Percentiles rank a stretch among this genome's conserved stretches.
phyloP scores from a whole-genome alignment of 2,329 filamentous ascomycete species.

The Cercospora brassicicola region DNA sequence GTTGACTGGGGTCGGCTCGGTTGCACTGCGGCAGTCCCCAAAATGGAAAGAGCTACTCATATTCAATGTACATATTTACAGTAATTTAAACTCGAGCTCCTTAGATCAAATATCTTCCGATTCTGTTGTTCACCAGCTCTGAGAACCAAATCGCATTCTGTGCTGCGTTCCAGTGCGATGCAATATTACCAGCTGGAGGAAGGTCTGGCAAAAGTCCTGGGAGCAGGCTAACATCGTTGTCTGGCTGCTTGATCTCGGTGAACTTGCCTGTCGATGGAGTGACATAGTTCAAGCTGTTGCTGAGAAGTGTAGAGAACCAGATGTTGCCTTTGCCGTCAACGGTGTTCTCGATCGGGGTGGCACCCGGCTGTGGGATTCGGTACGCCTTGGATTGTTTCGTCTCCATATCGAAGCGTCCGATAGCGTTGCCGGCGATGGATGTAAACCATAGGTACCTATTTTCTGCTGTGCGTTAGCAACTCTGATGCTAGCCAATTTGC shows the following conservation, averaged over 20 bases:
- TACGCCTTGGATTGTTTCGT: slow-evolving; percentile 23
- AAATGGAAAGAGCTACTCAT: neutral
- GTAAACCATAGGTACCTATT: slow-evolving; percentile 30
- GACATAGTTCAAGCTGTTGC: slow-evolving; percentile 27
- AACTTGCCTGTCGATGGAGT: slow-evolving; percentile 24
- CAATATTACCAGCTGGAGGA: slow-evolving; percentile 25
- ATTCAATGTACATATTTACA: neutral
- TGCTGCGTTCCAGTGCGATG: slow-evolving; percentile 23
- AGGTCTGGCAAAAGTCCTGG: slow-evolving; percentile 21
- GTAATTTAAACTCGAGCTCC: neutral
- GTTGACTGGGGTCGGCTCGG: neutral
- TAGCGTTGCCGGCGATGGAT: slow-evolving; percentile 25
- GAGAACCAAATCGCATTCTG: slow-evolving; percentile 28
- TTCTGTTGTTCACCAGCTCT: slow-evolving; percentile 24
- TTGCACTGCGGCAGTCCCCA: neutral
- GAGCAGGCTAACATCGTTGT: slow-evolving; percentile 12
- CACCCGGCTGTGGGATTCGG: slow-evolving; percentile 22
- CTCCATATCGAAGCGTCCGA: slow-evolving; percentile 27
- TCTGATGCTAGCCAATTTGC: too few species aligned
- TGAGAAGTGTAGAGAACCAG: slow-evolving; percentile 25
- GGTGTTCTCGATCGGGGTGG: slow-evolving; percentile 25
- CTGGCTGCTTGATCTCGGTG: slow-evolving; percentile 25
- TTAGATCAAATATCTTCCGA: slow-evolving; percentile 24
- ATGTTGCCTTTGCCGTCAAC: slow-evolving; percentile 27
- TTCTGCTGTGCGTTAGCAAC: neutral